A percentile compares a stretch with the other conserved stretches of the same genome.
Conservation (phyloP, 345 rosid genomes). For the Eucalyptus erythrocorys region DNA sequence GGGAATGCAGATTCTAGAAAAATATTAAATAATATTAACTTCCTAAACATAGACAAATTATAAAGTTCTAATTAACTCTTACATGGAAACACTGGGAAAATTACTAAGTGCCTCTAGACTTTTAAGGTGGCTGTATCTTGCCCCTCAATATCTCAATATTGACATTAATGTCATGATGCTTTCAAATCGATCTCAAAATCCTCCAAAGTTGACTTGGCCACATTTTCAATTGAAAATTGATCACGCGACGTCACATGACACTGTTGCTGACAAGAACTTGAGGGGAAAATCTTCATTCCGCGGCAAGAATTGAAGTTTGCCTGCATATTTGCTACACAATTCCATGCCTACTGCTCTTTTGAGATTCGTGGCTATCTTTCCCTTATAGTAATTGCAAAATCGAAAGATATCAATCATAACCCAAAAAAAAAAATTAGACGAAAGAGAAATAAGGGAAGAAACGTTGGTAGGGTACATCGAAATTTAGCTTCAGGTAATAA, state of each 20-base stretch:
- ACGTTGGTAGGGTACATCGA: neutral
- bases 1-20: neutral
- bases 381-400: neutral
- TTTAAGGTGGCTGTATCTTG: neutral
- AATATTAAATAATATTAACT: neutral
- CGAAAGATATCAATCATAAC: neutral
- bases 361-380: neutral
- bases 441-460: neutral
- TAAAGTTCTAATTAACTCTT: neutral
- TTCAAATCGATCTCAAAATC: neutral
- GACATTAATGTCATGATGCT: neutral
- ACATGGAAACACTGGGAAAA: neutral
- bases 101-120: neutral
- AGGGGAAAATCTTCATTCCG: neutral
- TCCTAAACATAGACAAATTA: neutral
- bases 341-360: neutral
- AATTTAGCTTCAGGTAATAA: neutral
- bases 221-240: neutral
- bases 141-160: neutral
- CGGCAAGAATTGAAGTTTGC: neutral
- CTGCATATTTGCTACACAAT: neutral
- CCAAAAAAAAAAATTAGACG: neutral
- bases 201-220: neutral
- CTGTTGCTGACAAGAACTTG: neutral
- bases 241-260: neutral